Evolutionary conservation across 169 alveolate genomes (phyloP).

Genomic region (Plasmodium relictum): DNA sequence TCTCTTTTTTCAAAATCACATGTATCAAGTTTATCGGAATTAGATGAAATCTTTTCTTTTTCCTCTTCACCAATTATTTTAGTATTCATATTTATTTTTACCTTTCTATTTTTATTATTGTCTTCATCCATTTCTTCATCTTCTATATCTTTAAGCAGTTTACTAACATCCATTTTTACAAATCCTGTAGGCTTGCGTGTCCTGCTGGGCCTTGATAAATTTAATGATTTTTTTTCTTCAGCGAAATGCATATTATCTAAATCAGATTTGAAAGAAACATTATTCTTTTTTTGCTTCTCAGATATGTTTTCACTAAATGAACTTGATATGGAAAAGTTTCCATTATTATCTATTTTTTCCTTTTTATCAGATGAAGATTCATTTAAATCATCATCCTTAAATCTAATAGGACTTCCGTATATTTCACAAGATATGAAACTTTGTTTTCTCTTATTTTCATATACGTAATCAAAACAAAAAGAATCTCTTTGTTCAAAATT

Average conservation of each 20-base stretch:
- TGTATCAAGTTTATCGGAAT: constrained; percentile 5
- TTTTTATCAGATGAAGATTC: constrained; percentile 10
- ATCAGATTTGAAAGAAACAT: constrained; percentile 17
- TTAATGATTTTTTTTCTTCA: background rate
- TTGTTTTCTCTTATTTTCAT: background rate
- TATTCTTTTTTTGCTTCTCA: constrained; percentile 7
- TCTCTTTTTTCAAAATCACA: constrained; percentile 5
- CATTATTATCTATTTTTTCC: background rate
- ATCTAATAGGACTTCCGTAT: constrained; percentile 54
- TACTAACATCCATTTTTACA: constrained; percentile 61
- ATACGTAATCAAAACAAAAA: too few species aligned
- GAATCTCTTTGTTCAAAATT: too few species aligned
- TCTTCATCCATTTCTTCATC: constrained; percentile 8
- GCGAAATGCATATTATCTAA: background rate
- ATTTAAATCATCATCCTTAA: constrained; percentile 40
- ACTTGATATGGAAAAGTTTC: background rate
- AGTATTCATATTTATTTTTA: background rate
- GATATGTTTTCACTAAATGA: constrained; percentile 3
- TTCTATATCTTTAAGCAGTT: constrained; percentile 39
- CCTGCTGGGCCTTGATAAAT: constrained; percentile 11
- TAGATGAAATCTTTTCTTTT: constrained; percentile 24
- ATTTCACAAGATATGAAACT: constrained; percentile 17
- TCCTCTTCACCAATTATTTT: background rate
- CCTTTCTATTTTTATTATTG: background rate
- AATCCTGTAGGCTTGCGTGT: constrained; percentile 49